Base-by-base conservation (phyloP, 1,284 basidiomycete species). In the Boletus austroedulis region DNA sequence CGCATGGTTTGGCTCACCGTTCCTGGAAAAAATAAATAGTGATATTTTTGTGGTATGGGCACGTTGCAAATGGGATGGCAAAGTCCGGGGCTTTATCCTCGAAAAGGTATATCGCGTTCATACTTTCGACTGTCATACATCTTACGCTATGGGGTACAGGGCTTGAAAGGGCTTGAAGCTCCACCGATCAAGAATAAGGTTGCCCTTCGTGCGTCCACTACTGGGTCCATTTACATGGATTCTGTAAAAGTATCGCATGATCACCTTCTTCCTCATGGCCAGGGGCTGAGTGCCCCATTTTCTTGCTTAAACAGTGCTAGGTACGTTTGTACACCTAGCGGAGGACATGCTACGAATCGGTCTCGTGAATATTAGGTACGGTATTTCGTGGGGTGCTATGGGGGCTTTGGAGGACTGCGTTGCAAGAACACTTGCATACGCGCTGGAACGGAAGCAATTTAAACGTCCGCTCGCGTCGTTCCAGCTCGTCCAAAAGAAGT, bases 401-500 rank as follows among this genome's bases (percentile, higher is more conserved):
- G 95, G 95, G 48, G 90, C 96, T 1, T 82, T 99, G 31, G 96
- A 99, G 75, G 94, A 97, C 66, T 96, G 93, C 69, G 82, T 98
- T 34, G 73, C 81, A 46, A 85, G 86, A 51, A 85, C 95, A 0
- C 82, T 92, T 29, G 82, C 83, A 29, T 98, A 99, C 71, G 91
- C 93, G 2, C 82, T 98, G 26, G 94, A 98, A 70, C 82, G 94
- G 51, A 82, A 89, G 46, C 95, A 98, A 75, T 98, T 98, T 78
- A 80, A 85, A 38, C 86, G 90, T 36, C 94, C 95, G 0, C 81
- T 98, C 6, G 95, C 93, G 1, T 92, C 90, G 4, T 99, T 97
- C 85, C 95, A 99, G 75, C 85, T 95, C 23, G 83, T 98, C 24
- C 96, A 98, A 76, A 96, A 96, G 83, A 99, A 98, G 76, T 82